Conservation (phyloP, 2,329 filamentous ascomycete genomes). For the Diplodia sapinea region DNA sequence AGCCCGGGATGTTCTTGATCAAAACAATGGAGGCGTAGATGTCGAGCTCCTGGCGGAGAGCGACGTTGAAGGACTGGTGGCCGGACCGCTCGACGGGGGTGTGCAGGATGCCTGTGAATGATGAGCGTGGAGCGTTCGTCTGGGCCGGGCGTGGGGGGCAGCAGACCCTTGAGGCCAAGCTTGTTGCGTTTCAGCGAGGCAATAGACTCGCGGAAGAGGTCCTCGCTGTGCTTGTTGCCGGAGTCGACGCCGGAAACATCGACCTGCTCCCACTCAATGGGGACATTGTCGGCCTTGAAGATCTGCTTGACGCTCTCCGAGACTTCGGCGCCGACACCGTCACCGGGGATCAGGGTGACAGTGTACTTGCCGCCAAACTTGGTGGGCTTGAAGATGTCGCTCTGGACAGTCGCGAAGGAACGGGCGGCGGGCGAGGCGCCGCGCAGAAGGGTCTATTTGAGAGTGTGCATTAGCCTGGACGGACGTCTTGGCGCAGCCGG, state of each 20-base stretch:
- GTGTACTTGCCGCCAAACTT: conserved; percentile 99
- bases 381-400: conserved; percentile 98
- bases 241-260: conserved; percentile 91
- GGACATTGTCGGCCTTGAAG: conserved; percentile 99
- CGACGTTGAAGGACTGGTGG: conserved; percentile 99
- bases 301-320: conserved; percentile 98
- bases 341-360: conserved; percentile 94
- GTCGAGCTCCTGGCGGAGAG: conserved; percentile 97
- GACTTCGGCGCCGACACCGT: conserved; percentile 97
- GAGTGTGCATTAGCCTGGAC: conserved; percentile 38
- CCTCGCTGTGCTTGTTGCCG: conserved; percentile 86
- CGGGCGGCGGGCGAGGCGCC: conserved; percentile 56
- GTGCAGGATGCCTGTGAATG: conserved; percentile 75
- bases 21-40: conserved; percentile 98
- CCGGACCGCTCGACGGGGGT: conserved; percentile 95
- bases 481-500: conserved; percentile 19
- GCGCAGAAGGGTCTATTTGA: conserved; percentile 61
- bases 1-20: conserved; percentile 99
- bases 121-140: conserved; percentile 28
- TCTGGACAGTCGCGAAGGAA: conserved; percentile 71
- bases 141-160: conserved; percentile 3
- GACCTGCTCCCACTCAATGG: conserved; percentile 98
- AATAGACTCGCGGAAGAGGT: conserved; percentile 93
- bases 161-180: conserved; percentile 87
- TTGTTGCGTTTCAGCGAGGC: conserved; percentile 97